phyloP scores from a whole-genome alignment of 306 rosid species.

The Vigna nakashimae region DNA sequence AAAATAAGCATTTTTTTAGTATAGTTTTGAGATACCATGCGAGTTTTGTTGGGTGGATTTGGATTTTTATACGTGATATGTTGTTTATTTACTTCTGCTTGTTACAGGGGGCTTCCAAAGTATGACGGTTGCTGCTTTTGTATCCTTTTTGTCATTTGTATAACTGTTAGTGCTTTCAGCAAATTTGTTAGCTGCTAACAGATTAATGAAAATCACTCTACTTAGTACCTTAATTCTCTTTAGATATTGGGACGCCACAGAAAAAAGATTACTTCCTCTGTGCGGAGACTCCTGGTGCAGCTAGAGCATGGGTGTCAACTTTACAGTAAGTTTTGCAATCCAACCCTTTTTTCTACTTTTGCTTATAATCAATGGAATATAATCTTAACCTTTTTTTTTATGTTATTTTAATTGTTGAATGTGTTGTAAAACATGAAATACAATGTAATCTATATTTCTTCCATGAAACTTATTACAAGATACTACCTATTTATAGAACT shows the following conservation, averaged over 20 bases:
- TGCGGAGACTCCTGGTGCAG: slow-evolving; percentile 98
- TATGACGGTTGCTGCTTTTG: slow-evolving; percentile 98
- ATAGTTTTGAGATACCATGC: background rate
- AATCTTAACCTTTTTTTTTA: slow-evolving; percentile 13
- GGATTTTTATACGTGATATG: slow-evolving; percentile 30
- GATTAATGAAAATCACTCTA: slow-evolving; percentile 13
- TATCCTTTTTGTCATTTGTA: slow-evolving; percentile 61
- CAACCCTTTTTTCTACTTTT: background rate
- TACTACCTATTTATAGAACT: too few species aligned
- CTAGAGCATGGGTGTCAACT: slow-evolving; percentile 97
- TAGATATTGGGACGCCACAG: slow-evolving; percentile 97
- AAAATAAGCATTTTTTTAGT: slow-evolving; percentile 1
- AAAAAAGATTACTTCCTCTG: slow-evolving; percentile 96
- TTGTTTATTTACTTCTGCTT: slow-evolving; percentile 34
- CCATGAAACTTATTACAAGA: too few species aligned
- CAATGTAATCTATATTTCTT: too few species aligned
- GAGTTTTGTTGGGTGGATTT: slow-evolving; percentile 6
- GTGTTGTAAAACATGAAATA: too few species aligned
- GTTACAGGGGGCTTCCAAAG: slow-evolving; percentile 82
- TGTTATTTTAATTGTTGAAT: background rate
- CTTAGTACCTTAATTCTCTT: slow-evolving; percentile 55
- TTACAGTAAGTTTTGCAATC: slow-evolving; percentile 74
- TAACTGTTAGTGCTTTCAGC: slow-evolving; percentile 21
- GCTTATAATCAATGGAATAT: background rate
- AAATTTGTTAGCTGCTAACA: background rate